Conservation (phyloP, 192 early-diverging fungal species). For the Backusella parvicylindrica region DNA sequence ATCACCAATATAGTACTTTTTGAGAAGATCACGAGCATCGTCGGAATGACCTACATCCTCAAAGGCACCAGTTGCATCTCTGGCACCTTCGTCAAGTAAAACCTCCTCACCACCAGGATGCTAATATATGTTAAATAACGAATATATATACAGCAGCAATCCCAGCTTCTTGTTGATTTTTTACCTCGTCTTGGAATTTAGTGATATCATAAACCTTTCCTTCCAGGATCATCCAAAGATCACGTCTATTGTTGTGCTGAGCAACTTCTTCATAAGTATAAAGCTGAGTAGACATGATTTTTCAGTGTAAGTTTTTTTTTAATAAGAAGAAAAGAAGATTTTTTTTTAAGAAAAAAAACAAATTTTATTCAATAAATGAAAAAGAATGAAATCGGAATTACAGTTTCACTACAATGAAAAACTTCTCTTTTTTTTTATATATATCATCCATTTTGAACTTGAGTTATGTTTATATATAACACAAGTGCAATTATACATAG, state of each 20-base stretch:
- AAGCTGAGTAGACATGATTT: conserved; percentile 15
- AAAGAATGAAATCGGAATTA: neutral
- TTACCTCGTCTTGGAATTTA: conserved; percentile 71
- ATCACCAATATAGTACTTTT: conserved; percentile 70
- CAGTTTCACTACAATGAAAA: neutral
- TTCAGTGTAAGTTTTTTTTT: neutral
- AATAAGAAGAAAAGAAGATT: neutral
- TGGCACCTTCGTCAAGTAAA: conserved; percentile 87
- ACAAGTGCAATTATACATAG: too few relatives aligned
- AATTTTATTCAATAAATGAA: neutral
- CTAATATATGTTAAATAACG: conserved; percentile 43
- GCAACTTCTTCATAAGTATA: conserved; percentile 47
- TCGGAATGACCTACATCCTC: conserved; percentile 97
- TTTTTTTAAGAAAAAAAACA: neutral
- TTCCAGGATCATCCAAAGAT: conserved; percentile 79
- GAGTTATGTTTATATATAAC: too few relatives aligned
- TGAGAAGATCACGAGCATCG: conserved; percentile 86
- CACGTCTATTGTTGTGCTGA: conserved; percentile 63
- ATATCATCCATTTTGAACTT: too few relatives aligned
- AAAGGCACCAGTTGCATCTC: conserved; percentile 90
- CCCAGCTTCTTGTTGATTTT: neutral
- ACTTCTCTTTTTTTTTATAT: neutral
- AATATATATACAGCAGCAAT: too few relatives aligned
- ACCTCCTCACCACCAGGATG: conserved; percentile 99
- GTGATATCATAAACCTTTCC: conserved; percentile 81